These are phyloP conservation scores for Termitomyces sp. DNA, from an alignment of 768 basidiomycete genomes.

Conservation along the genomic window DNA sequence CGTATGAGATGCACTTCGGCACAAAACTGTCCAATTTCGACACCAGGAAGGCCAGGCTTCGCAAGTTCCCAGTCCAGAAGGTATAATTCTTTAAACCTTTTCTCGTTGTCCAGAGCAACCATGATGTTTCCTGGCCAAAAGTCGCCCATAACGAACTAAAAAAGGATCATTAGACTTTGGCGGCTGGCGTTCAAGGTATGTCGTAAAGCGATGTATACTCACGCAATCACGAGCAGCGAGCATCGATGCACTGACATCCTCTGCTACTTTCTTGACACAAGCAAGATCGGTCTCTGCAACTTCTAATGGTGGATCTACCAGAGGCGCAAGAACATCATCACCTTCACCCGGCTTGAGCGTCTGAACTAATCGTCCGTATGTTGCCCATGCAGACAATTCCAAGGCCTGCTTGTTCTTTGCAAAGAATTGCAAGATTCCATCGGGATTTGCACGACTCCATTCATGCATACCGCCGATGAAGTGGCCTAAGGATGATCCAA, in stretches of 20 bases:
- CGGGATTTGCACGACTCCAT: slow-evolving; percentile 33
- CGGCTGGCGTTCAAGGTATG: neutral
- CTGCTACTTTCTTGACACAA: slow-evolving; percentile 28
- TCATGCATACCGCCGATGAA: slow-evolving; percentile 54
- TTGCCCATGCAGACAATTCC: slow-evolving; percentile 31
- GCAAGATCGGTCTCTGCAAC: slow-evolving; percentile 30
- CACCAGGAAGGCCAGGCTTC: slow-evolving; percentile 52
- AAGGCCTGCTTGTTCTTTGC: slow-evolving; percentile 32
- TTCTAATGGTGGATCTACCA: slow-evolving; percentile 33
- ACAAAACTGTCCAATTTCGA: slow-evolving; percentile 63
- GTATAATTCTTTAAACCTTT: slow-evolving; percentile 35
- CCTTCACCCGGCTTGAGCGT: slow-evolving; percentile 24
- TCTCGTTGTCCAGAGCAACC: slow-evolving; percentile 31
- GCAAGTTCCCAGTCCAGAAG: slow-evolving; percentile 67
- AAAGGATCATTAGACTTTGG: neutral
- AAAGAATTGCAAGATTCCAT: slow-evolving; percentile 30
- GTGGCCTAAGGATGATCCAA: slow-evolving; percentile 50
- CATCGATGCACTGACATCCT: slow-evolving; percentile 27
- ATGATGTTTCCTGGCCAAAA: slow-evolving; percentile 74
- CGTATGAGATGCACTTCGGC: slow-evolving; percentile 55
- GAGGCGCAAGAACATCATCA: slow-evolving; percentile 21
- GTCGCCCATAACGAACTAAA: slow-evolving; percentile 60
- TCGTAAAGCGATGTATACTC: neutral
- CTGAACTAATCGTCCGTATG: slow-evolving; percentile 40
- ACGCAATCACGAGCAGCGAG: slow-evolving; percentile 21